Percentiles rank a stretch among this genome's conserved stretches.
These are phyloP conservation scores for Marasmius oreades DNA, from an alignment of 1,284 basidiomycete species.

Conservation along the genomic window DNA sequence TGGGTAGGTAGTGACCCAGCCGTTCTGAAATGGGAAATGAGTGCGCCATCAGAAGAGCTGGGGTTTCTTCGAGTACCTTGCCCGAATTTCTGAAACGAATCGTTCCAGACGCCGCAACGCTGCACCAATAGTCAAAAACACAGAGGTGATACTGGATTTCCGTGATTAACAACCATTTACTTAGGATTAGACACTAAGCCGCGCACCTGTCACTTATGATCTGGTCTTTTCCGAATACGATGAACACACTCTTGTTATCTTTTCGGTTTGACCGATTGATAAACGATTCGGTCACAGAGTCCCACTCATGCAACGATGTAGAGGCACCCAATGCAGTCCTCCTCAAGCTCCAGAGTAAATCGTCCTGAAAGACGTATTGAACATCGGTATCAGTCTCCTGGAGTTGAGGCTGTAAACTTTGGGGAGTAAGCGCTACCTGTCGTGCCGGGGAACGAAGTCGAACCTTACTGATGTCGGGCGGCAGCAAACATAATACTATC, in stretches of 20 bases:
- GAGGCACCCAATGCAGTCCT: conserved; percentile 60
- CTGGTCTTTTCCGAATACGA: conserved; percentile 54
- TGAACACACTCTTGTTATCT: conserved; percentile 29
- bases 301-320: conserved; percentile 62
- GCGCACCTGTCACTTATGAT: conserved; percentile 51
- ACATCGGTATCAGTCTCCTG: conserved; percentile 33
- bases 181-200: background rate
- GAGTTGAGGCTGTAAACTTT: conserved; percentile 41
- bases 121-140: conserved; percentile 63
- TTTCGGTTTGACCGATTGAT: conserved; percentile 25
- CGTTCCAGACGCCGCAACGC: conserved; percentile 61
- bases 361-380: conserved; percentile 40
- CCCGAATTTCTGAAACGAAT: conserved; percentile 38
- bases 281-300: conserved; percentile 48
- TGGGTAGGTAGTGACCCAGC: conserved; percentile 46
- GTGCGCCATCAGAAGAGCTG: conserved; percentile 13
- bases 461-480: conserved; percentile 52
- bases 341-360: conserved; percentile 50
- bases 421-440: background rate
- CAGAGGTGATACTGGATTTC: conserved; percentile 45
- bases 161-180: background rate
- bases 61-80: conserved; percentile 34
- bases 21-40: conserved; percentile 25
- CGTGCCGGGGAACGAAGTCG: background rate
- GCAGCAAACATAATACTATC: conserved; percentile 44